Percentiles rank a stretch among this genome's conserved stretches.
These are phyloP conservation scores for Ambispora gerdemannii DNA, from an alignment of 192 early-diverging fungal species.

Conservation along the genomic window DNA sequence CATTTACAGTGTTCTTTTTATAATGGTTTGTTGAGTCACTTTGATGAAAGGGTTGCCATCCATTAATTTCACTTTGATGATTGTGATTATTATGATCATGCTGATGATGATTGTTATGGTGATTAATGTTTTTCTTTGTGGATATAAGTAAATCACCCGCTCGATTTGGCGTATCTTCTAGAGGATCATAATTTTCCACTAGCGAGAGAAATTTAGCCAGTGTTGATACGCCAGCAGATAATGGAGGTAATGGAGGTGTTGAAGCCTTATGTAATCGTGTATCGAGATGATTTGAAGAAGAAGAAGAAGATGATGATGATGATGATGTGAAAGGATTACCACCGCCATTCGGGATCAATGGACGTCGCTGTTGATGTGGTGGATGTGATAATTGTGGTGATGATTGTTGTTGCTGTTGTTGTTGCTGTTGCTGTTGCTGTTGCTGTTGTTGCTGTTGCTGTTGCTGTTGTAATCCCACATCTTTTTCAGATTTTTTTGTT, in stretches of 20 bases:
- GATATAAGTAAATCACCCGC: conserved; percentile 22
- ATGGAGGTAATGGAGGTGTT: conserved; percentile 14
- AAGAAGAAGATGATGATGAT: too few species aligned
- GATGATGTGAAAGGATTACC: too few species aligned
- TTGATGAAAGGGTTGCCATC: too few species aligned
- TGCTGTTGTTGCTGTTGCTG: neutral
- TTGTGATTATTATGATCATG: neutral
- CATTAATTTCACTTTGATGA: neutral
- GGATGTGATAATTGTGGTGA: neutral
- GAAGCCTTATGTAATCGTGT: neutral
- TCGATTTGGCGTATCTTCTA: conserved; percentile 18
- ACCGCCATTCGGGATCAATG: neutral
- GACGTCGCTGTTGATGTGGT: neutral
- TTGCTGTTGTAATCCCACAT: neutral
- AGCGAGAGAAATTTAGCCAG: conserved; percentile 28
- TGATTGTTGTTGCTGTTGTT: too few species aligned
- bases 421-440: neutral
- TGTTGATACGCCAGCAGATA: neutral
- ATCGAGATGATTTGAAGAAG: neutral
- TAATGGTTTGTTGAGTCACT: neutral
- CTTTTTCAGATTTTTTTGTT: neutral
- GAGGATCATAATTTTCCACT: conserved; percentile 13
- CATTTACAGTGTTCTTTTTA: neutral
- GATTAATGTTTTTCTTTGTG: conserved; percentile 9
- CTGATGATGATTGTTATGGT: neutral